A percentile compares a stretch with the other conserved stretches of the same genome.
phyloP scores from a whole-genome alignment of 2,329 filamentous ascomycete genomes.

The Pseudopyricularia cyperi region DNA sequence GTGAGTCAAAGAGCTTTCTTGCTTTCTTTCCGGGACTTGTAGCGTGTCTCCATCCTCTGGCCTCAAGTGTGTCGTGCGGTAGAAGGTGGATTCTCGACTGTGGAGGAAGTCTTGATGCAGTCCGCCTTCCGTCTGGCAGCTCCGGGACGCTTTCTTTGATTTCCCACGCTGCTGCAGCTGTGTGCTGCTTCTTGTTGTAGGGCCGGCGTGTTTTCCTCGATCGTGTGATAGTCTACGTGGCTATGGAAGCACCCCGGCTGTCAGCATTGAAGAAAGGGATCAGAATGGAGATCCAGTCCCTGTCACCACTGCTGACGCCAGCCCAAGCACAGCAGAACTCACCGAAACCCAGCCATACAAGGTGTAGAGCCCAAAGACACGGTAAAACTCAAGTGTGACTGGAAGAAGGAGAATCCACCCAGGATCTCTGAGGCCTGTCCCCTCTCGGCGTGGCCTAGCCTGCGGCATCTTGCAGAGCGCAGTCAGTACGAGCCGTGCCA shows the following conservation, averaged over 20 bases:
- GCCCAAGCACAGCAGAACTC: no score
- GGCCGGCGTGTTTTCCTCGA: neutral
- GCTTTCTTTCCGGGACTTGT: neutral
- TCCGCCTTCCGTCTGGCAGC: neutral
- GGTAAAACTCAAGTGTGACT: neutral
- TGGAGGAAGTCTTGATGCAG: neutral
- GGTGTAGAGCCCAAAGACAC: neutral
- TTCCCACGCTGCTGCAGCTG: neutral
- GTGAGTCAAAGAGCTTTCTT: neutral
- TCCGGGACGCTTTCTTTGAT: neutral
- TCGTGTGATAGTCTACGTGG: neutral
- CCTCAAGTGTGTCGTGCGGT: neutral
- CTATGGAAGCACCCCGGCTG: neutral
- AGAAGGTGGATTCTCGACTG: neutral
- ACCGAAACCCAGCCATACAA: neutral
- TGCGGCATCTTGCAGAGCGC: neutral
- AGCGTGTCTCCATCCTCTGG: neutral
- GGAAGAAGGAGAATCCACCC: neutral
- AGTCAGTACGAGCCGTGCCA: neutral
- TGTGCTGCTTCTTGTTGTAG: neutral
- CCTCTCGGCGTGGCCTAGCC: neutral
- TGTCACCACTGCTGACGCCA: no score
- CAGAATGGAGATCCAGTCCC: no score
- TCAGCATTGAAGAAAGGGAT: neutral
- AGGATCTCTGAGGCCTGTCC: neutral